Percentiles rank a stretch among this genome's conserved stretches.
These are phyloP conservation scores for Dendrobium huoshanense DNA, from an alignment of 106 monocot species.

Conservation along the genomic window DNA sequence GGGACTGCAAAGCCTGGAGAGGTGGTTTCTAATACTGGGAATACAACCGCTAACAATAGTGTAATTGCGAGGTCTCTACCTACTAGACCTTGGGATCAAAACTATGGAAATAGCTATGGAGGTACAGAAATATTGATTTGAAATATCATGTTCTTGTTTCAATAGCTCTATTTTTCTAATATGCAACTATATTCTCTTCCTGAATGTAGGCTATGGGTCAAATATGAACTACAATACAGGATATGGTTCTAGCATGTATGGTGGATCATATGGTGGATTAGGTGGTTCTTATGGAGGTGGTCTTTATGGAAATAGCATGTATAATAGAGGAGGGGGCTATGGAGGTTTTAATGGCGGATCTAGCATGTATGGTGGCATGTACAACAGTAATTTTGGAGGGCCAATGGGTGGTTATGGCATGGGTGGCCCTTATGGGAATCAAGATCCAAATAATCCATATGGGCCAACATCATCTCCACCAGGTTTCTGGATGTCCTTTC, in stretches of 20 bases:
- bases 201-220: slow-evolving; percentile 52
- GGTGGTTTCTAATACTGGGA: slow-evolving; percentile 38
- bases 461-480: slow-evolving; percentile 66
- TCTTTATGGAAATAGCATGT: slow-evolving; percentile 61
- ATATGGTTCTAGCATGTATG: slow-evolving; percentile 46
- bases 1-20: slow-evolving; percentile 94
- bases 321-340: slow-evolving; percentile 35
- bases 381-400: slow-evolving; percentile 47
- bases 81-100: slow-evolving; percentile 89
- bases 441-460: slow-evolving; percentile 76
- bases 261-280: slow-evolving; percentile 45
- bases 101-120: slow-evolving; percentile 69
- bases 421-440: slow-evolving; percentile 69
- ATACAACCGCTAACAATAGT: slow-evolving; percentile 22
- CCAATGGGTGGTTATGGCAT: slow-evolving; percentile 45
- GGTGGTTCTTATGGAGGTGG: slow-evolving; percentile 55
- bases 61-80: slow-evolving; percentile 59
- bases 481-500: slow-evolving; percentile 87
- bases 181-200: background rate
- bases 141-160: background rate
- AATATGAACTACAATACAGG: slow-evolving; percentile 35
- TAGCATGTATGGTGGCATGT: slow-evolving; percentile 59
- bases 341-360: slow-evolving; percentile 34
- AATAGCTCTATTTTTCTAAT: background rate
- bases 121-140: slow-evolving; percentile 19